Conservation (phyloP, 2,329 filamentous ascomycete species). For the Huntiella moniliformis region DNA sequence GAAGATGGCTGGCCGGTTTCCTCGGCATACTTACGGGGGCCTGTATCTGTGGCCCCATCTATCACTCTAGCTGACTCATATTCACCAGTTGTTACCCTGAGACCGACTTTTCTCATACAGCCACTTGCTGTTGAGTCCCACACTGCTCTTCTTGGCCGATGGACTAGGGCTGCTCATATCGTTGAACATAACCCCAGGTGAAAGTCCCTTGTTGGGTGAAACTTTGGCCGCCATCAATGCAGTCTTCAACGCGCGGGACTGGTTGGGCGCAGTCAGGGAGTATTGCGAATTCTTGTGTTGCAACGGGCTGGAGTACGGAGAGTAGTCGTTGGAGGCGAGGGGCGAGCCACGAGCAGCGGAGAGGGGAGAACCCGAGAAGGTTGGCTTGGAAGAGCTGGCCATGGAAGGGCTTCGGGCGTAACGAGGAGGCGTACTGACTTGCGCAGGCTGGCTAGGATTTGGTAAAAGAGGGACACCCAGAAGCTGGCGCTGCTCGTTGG, state of each 20-base stretch:
- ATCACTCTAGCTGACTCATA: constrained; percentile 14
- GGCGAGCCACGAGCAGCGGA: constrained; percentile 27
- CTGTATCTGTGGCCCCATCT: too few species aligned
- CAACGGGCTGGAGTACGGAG: constrained; percentile 31
- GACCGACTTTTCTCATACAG: constrained; percentile 66
- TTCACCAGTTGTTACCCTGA: constrained; percentile 26
- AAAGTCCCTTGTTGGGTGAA: constrained; percentile 23
- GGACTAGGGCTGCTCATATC: constrained; percentile 56
- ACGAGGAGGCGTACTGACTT: constrained; percentile 67
- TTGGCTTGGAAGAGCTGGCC: constrained; percentile 40
- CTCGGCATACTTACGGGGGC: too few species aligned
- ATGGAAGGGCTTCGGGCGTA: constrained; percentile 59
- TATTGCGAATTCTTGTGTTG: constrained; percentile 44
- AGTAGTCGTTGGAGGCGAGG: constrained; percentile 26
- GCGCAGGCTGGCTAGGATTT: constrained; percentile 32
- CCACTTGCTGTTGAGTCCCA: constrained; percentile 84
- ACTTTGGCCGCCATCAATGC: constrained; percentile 1
- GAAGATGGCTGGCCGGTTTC: too few species aligned
- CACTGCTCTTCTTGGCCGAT: constrained; percentile 47
- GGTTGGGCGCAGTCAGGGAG: constrained; percentile 24
- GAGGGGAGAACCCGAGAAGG: constrained; percentile 38
- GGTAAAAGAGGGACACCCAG: constrained; percentile 64
- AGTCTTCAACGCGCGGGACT: constrained; percentile 10
- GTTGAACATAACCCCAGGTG: constrained; percentile 29
- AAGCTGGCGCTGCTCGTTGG: constrained; percentile 46